Evolutionary conservation across 352 stramenopile species (phyloP), one percentile per base, ranked within the genome.

Genomic region (Pythium periplocum): DNA sequence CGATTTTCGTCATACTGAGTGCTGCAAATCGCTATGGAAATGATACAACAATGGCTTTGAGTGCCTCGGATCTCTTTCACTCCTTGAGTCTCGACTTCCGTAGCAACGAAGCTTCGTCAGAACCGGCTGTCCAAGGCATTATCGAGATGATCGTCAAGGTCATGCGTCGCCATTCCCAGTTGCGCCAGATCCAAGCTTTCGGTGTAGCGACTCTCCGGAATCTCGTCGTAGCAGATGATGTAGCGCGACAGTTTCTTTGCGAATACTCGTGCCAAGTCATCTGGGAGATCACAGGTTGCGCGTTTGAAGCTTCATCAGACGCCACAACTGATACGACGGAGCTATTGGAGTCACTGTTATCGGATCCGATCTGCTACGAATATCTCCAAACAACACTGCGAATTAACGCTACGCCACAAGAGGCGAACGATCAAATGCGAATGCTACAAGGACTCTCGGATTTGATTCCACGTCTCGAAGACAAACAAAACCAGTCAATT

Each of bases 191-290:
- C 4, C 75, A 90, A 62, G 58, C 60, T 4, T 78, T 75, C 48
- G 79, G 76, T 4, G 48, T 87, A 34, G 73, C 66, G 10, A 68
- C 82, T 32, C 62, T 90, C 30, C 76, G 76, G 45, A 78, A 57
- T 53, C 81, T 51, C 4, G 57, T 57, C 0, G 30, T n/a, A 31
- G 7, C 63, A 0, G 63, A 81, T 45, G 48, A 59, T 3, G 47
- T 62, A 0, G 65, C 69, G 11, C 75, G 71, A n/a, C 51, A 50
- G 0, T 48, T 75, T 40, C 34, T 67, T 46, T 64, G 37, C 41
- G 39, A 52, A 12, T 11, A 7, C 11, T 6, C 12, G 8, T 42
- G 37, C 2, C 40, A 51, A 11, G 48, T 51, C 9, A 36, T 83
- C 33, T 83, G 64, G 65, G 60, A 69, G 34, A 41, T 86, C 38